Evolutionary conservation across 2,329 filamentous ascomycete genomes (phyloP).

Genomic region (Amauroascus verrucosus): DNA sequence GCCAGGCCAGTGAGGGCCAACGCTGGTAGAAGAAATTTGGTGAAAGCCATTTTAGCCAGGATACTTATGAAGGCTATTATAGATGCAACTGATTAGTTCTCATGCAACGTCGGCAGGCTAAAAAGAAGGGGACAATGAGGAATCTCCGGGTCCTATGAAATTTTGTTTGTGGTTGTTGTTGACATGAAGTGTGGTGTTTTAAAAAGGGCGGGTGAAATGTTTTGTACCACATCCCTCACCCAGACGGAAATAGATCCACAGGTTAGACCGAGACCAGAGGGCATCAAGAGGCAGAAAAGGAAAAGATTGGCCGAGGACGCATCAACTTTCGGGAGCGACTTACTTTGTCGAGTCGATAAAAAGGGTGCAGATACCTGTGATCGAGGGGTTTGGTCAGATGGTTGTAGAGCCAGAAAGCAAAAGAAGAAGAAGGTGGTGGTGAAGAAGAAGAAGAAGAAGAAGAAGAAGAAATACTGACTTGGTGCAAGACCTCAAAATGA

Average conservation of each 20-base stretch:
- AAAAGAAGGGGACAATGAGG: not conserved
- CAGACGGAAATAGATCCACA: not conserved
- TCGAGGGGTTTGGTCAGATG: constrained; percentile 3
- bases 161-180: not conserved
- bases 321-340: not conserved
- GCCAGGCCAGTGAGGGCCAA: constrained; percentile 45
- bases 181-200: not conserved
- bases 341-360: not conserved
- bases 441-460: constrained; percentile 8
- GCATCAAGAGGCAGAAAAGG: not conserved
- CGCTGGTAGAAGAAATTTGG: constrained; percentile 47
- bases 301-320: not conserved
- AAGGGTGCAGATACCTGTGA: constrained; percentile 3
- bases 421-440: constrained; percentile 9
- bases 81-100: not conserved
- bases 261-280: not conserved
- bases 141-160: not conserved
- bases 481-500: not conserved
- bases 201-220: not conserved
- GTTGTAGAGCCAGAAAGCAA: constrained; percentile 20
- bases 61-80: not conserved
- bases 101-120: not conserved
- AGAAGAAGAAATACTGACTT: not conserved
- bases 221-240: not conserved
- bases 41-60: constrained; percentile 39